Evolutionary conservation across 225 moss, liverwort and hornwort species (phyloP).

Genomic region (Thuidium tamariscinum): DNA sequence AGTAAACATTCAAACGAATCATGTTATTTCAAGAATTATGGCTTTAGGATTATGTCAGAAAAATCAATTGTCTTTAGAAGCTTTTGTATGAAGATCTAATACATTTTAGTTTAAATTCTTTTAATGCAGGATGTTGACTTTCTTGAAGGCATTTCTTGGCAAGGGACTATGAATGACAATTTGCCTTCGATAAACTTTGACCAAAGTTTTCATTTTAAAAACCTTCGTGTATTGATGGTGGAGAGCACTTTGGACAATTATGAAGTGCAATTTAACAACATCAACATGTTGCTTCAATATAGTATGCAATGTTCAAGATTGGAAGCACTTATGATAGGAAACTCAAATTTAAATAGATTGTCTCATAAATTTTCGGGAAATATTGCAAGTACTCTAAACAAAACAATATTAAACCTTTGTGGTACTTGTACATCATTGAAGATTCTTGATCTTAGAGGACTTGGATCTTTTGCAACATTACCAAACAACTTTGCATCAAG

Average conservation of each 20-base stretch:
- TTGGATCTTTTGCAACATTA: neutral
- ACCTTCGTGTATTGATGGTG: neutral
- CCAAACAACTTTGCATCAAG: neutral
- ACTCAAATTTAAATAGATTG: accelerated
- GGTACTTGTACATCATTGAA: neutral
- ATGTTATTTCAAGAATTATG: neutral
- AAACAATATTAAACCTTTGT: neutral
- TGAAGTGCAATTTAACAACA: neutral
- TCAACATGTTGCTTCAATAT: accelerated
- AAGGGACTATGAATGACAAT: neutral
- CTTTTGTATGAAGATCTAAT: neutral
- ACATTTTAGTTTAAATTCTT: accelerated
- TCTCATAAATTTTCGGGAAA: accelerated
- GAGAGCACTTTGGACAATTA: accelerated
- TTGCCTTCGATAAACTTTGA: neutral
- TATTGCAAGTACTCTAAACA: accelerated
- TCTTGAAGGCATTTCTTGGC: neutral
- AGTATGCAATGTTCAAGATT: neutral
- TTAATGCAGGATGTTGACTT: neutral
- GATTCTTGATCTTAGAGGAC: neutral
- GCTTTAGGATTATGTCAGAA: accelerated
- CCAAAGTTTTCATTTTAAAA: neutral
- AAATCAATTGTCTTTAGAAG: neutral
- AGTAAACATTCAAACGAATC: accelerated
- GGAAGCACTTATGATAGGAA: neutral